Evolutionary conservation across 257 asterid genomes (phyloP).

Genomic region (Solanum lycopersicoides): DNA sequence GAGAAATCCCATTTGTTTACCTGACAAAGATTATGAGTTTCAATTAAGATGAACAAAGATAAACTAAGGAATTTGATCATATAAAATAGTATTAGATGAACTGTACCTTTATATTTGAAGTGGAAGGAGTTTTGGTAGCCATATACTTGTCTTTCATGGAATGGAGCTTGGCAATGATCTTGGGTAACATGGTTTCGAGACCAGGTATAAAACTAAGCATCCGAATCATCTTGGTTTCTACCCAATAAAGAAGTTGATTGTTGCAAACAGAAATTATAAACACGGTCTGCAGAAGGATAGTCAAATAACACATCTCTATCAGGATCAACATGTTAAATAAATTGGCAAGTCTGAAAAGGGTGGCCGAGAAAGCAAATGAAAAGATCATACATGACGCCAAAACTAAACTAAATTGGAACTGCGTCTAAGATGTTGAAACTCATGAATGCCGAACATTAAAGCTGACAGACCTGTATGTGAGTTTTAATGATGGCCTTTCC

Average conservation of each 20-base stretch:
- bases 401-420: neutral
- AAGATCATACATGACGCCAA: neutral
- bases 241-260: constrained; percentile 91
- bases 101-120: constrained; percentile 50
- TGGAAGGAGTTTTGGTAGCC: constrained; percentile 37
- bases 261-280: constrained; percentile 84
- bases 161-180: constrained; percentile 63
- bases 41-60: neutral
- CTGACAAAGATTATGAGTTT: constrained; percentile 16
- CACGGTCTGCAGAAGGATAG: constrained; percentile 49
- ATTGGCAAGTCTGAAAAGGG: neutral
- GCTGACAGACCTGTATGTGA: constrained; percentile 65
- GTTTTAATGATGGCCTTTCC: constrained; percentile 94
- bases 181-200: constrained; percentile 43
- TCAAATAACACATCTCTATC: neutral
- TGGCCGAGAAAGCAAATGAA: neutral
- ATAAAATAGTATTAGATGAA: neutral
- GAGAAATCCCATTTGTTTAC: constrained; percentile 65
- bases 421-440: neutral
- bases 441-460: neutral
- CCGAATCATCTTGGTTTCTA: constrained; percentile 82
- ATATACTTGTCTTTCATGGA: constrained; percentile 76
- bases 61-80: neutral
- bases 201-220: constrained; percentile 78
- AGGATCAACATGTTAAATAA: neutral